Evolutionary conservation across 1,284 basidiomycete species (phyloP), one percentile per base, ranked within the genome.

Genomic region (Grifola frondosa): DNA sequence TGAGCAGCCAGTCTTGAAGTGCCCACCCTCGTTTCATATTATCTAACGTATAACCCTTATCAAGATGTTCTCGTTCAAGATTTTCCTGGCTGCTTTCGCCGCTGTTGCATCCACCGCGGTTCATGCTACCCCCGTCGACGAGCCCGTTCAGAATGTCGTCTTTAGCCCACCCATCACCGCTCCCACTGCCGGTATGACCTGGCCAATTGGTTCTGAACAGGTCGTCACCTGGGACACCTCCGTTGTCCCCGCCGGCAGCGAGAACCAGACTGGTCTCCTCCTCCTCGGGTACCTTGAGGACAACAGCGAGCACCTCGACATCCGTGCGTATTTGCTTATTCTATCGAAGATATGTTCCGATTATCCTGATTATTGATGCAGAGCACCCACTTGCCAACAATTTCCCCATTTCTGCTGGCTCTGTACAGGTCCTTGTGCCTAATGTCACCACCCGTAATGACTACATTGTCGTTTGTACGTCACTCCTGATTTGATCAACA

Each of bases 121-220:
- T 48, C 38, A 21, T 40, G 62, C 66, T 15, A 63, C 65, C 5
- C 65, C 65, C n/a, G 12, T 52, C 1, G 40, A 51, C 19, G 21
- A 39, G 16, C 60, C 63, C 15, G 48, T 53, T n/a, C 46, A 67
- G 41, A 50, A 67, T 49, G 56, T 73, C 34, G 77, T 79, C 39
- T 64, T 68, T 61, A 67, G 65, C 40, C 79, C 81, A 1, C 37
- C 46, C 4, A 71, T 83, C 56, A 74, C 62, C 5, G 53, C 47
- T 6, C 65, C 65, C 29, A 41, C 40, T 15, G 53, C 52, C 3
- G 59, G 52, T 11, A 46, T 30, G 20, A 46, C 57, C n/a, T 81
- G 77, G 78, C 4, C 38, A 4, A 47, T 57, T 31, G 70, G 71
- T 15, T 57, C 59, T 5, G 42, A 7, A 1, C 68, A 74, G 50